Percentiles rank a stretch among this genome's conserved stretches.
These are phyloP conservation scores for Neospermospora avenae DNA, from an alignment of 2,329 filamentous ascomycete genomes.

Conservation along the genomic window DNA sequence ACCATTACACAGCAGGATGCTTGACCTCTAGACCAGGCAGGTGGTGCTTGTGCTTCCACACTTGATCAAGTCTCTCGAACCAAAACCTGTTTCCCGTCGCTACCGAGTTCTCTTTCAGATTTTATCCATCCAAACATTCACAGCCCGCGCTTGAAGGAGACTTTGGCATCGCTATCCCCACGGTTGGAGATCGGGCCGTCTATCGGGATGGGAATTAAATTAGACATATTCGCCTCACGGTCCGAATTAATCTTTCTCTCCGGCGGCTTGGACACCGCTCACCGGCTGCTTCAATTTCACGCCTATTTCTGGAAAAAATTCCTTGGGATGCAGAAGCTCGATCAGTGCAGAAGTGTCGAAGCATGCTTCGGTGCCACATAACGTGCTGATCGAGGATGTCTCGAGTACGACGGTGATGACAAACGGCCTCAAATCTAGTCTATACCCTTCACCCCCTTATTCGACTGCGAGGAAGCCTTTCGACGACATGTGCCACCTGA, in stretches of 20 bases:
- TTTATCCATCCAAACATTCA: background rate
- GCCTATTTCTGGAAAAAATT: background rate
- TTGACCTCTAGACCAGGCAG: conserved; percentile 5
- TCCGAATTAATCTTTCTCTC: background rate
- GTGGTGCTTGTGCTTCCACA: conserved; percentile 5
- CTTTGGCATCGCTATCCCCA: background rate
- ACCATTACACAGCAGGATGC: background rate
- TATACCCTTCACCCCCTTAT: background rate
- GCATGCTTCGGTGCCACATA: background rate
- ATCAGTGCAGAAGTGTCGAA: background rate
- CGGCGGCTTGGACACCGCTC: background rate
- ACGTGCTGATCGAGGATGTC: background rate
- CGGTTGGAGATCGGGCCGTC: background rate
- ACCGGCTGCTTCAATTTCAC: background rate
- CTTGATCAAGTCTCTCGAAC: background rate
- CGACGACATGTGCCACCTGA: background rate
- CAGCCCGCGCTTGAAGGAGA: no score
- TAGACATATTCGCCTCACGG: background rate
- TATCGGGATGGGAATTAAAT: background rate
- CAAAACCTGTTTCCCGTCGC: background rate
- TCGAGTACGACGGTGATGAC: background rate
- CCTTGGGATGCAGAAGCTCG: background rate
- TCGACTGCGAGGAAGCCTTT: background rate
- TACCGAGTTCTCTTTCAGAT: background rate
- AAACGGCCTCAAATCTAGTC: background rate